Percentiles rank a stretch among this genome's conserved stretches.
Evolutionary conservation across 768 basidiomycete genomes (phyloP).

Genomic region (Mycena alexandri): DNA sequence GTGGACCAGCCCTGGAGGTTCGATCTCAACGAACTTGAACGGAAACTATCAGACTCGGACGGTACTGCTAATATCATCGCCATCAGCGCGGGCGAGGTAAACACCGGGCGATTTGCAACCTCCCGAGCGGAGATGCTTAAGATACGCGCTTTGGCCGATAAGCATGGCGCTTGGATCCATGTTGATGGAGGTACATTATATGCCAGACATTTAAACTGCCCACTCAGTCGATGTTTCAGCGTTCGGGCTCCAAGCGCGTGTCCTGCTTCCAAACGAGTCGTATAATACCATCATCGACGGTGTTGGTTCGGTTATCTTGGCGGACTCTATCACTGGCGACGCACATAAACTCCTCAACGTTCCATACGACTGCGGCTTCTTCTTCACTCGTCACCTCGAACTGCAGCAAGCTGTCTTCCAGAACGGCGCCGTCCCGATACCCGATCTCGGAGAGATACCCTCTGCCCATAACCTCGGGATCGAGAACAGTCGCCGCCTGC

Average conservation of each 20-base stretch:
- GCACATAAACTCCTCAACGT: constrained; percentile 34
- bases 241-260: constrained; percentile 33
- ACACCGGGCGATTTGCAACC: constrained; percentile 33
- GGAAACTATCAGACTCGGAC: background rate
- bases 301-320: constrained; percentile 17
- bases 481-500: constrained; percentile 35
- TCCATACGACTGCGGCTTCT: constrained; percentile 37
- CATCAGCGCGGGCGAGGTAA: constrained; percentile 34
- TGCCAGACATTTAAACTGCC: background rate
- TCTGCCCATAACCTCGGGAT: constrained; percentile 37
- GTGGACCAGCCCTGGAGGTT: constrained; percentile 32
- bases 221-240: constrained; percentile 5
- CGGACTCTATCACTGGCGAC: constrained; percentile 34
- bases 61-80: constrained; percentile 18
- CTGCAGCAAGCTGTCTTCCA: constrained; percentile 37
- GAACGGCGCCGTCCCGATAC: constrained; percentile 12
- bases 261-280: constrained; percentile 10
- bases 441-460: constrained; percentile 20
- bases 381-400: constrained; percentile 27
- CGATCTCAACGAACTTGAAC: constrained; percentile 21
- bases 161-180: constrained; percentile 34
- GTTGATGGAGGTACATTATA: constrained; percentile 29
- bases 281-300: constrained; percentile 19
- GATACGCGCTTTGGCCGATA: constrained; percentile 27
- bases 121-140: constrained; percentile 27